Percentiles rank a stretch among this genome's conserved stretches.
Evolutionary conservation across 139 green algal species (phyloP).

Genomic region (Zygnema cylindricum): DNA sequence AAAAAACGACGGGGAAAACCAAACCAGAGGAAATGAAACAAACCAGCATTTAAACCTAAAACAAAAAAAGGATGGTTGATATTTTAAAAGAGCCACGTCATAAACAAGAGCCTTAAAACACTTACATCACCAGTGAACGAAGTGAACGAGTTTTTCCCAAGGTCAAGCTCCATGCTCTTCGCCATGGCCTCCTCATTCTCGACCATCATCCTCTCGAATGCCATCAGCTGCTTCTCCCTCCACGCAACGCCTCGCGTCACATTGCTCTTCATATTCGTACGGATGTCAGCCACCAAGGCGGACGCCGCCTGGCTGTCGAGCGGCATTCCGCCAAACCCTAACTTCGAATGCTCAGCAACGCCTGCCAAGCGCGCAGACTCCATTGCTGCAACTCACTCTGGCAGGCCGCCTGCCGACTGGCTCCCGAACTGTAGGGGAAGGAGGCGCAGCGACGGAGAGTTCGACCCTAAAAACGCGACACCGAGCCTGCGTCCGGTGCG

Average conservation of each 20-base stretch:
- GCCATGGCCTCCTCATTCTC: constrained; percentile 42
- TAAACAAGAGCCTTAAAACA: not conserved
- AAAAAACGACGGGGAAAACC: not conserved
- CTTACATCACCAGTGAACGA: not conserved
- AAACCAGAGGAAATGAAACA: not conserved
- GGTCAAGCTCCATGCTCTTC: not conserved
- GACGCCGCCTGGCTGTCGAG: not conserved
- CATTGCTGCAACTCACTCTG: not conserved
- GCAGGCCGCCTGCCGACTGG: not conserved
- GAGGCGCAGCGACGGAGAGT: not conserved
- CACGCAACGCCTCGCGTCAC: not conserved
- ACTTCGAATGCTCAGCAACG: no score
- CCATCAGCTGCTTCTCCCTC: constrained; percentile 38
- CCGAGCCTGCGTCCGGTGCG: no score
- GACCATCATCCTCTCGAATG: constrained; percentile 25
- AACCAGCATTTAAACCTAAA: constrained; percentile 2
- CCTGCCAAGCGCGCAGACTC: not conserved
- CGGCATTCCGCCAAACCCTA: not conserved
- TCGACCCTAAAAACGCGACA: no score
- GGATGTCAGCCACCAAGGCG: constrained; percentile 18
- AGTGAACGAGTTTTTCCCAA: not conserved
- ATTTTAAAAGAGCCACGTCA: not conserved
- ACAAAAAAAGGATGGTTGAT: not conserved
- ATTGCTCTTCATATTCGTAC: not conserved
- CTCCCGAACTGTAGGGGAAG: not conserved